Evolutionary conservation across 306 rosid genomes (phyloP), one percentile per base, ranked within the genome.

Genomic region (Vigna mungo): DNA sequence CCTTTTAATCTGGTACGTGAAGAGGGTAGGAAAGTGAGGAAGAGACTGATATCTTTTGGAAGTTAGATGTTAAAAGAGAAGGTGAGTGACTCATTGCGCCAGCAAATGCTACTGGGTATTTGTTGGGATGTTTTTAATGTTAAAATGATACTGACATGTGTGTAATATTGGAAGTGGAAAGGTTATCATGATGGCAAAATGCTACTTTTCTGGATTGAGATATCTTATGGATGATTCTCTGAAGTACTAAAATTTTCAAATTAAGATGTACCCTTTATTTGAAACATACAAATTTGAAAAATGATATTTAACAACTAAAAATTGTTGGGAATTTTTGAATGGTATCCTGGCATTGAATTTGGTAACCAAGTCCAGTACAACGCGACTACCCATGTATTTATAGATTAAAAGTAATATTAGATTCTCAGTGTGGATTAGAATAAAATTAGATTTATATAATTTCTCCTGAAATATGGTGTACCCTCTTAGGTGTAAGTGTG

Each of bases 121-220:
- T 9, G 59, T 48, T 17, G 12, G 27, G 34, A 71, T 27, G 52
- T 56, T 58, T 66, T 46, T 58, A 12, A 21, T 39, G 25, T 46
- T 18, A 39, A 73, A 43, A 14, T 73, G 49, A 25, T 59, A 48
- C 48, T 68, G 12, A 30, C 25, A 9, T 9, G 61, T 12, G 8
- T 23, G 14, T 25, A 20, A 43, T 18, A 37, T 51, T 63, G 64
- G 76, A 44, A 66, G 63, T 80, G 61, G 53, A 75, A 70, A n/a
- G 41, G 5, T 47, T 48, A 9, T 65, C 51, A 60, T 60, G 32
- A 27, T 44, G 47, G 20, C 12, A 39, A 7, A 7, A 1, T 7
- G 12, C 44, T 9, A 30, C 25, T 13, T 16, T 72, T 43, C 27
- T 3, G 7, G 64, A 21, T 74, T 53, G 17, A 46, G 71, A 13